These are phyloP conservation scores for Cryptococcus sp. DNA, from an alignment of 1,284 basidiomycete genomes.

Conservation along the genomic window DNA sequence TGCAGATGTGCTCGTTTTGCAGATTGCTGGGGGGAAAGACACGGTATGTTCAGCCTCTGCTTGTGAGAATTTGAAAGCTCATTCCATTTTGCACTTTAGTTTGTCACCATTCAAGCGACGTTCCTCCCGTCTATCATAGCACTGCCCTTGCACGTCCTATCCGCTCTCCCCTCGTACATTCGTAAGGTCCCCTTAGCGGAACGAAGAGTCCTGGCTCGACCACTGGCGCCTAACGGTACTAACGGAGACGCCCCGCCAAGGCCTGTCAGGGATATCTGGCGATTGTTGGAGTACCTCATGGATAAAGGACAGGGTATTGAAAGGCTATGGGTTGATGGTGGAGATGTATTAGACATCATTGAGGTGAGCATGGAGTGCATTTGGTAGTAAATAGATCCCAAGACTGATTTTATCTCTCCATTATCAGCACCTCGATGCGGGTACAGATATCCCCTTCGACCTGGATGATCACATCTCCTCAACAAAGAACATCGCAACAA, in stretches of 20 bases:
- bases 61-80: not conserved
- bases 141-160: slow-evolving; percentile 33
- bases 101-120: slow-evolving; percentile 40
- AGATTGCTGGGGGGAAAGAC: slow-evolving; percentile 42
- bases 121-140: slow-evolving; percentile 37
- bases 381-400: not conserved
- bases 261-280: slow-evolving; percentile 43
- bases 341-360: slow-evolving; percentile 19
- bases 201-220: slow-evolving; percentile 28
- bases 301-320: slow-evolving; percentile 18
- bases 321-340: slow-evolving; percentile 24
- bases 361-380: slow-evolving; percentile 25
- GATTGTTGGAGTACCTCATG: slow-evolving; percentile 45
- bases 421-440: slow-evolving; percentile 11
- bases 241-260: slow-evolving; percentile 19
- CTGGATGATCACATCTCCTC: too few species aligned
- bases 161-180: slow-evolving; percentile 27
- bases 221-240: slow-evolving; percentile 3
- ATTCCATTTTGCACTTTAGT: slow-evolving; percentile 19
- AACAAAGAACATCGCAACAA: slow-evolving; percentile 4
- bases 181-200: slow-evolving; percentile 22
- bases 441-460: slow-evolving; percentile 3
- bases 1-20: slow-evolving; percentile 45
- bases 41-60: slow-evolving; percentile 21
- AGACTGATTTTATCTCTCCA: slow-evolving; percentile 4